Base-by-base conservation (phyloP, 331 rosid species). In the Prunus yedoensis region DNA sequence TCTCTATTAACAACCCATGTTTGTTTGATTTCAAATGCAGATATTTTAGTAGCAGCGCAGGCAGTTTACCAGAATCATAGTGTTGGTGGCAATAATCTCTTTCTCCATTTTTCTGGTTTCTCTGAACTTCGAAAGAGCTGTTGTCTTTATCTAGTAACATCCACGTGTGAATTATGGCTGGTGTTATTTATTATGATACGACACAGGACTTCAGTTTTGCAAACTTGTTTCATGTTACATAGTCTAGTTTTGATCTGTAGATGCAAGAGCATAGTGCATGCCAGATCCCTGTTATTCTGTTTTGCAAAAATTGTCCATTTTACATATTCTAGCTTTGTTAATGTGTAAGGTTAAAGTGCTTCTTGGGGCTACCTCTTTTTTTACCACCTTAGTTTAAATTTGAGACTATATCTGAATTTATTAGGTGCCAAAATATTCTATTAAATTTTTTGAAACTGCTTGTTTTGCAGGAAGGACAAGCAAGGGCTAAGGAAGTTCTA, bases 401-500 rank as follows among this genome's bases (percentile, higher is more conserved):
- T 13, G 73, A 46, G 27, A 30, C 30, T 30, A 11, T 32, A 30
- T 68, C 3, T 68, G 41, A 16, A 53, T 0, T 28, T 56, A 20
- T 35, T 20, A 32, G 23, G 77, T 65, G 17, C 18, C 73, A 13
- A 69, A 53, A 41, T 71, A 3, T 75, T 49, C 43, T 75, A 63
- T n/a, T 32, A 45, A 74, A 41, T 63, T 28, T 53, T 49, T 70
- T 59, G 83, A 30, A 64, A 41, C 73, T 59, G 68, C 82, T 54
- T 50, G 65, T 88, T 83, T 66, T 77, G 78, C 90, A 95, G 99
- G 99, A 87, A 28, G 98, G 96, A 78, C 81, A 85, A 62, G 84
- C 83, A 20, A 95, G 80, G 77, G 91, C 89, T 73, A 88, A 79
- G 73, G 91, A 89, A 81, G 73, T 91, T 79, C 85, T 91, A 38